Base-by-base conservation (phyloP, 805 yeast genomes). In the Cyberlindnera maritima region DNA sequence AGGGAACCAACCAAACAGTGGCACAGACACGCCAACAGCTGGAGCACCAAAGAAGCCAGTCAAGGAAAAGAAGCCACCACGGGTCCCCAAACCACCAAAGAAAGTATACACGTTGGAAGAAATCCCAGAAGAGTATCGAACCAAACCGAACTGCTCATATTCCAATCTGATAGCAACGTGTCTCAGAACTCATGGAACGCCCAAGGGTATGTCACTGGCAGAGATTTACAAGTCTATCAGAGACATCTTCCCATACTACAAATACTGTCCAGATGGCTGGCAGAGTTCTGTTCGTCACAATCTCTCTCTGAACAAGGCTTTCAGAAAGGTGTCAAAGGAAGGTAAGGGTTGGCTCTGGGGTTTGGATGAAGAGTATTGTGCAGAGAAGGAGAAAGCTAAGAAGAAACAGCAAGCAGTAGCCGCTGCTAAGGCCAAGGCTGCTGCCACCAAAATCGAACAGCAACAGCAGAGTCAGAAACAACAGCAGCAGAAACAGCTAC, bases 311-410 rank as follows among this genome's bases (percentile, higher is more conserved):
- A 90, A 90, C 67, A 89, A 88, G 67, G 83, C 92, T 7, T 94
- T 92, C 69, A 75, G 80, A 44, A 86, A 86, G 60, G 83, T 86
- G 14, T 81, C 89, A 33, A 84, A 85, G 50, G 94, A 87, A 57
- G 94, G 95, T n/a, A 86, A 86, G 63, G 96, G 96, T 47, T 91
- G 96, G 95, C 69, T 88, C 26, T 92, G 96, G 96, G 92, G 92
- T 3, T 70, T 94, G 34, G 96, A 94, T 67, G 96, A 89, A 50
- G 85, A 81, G 49, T 88, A 83, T 52, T 79, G 87, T 47, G 83
- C 83, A 18, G 97, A 90, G 57, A 80, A 87, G 65, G 97, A 91
- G 61, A 80, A 76, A 51, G 81, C 76, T 39, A 80, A 87, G 66
- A 79, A 80, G 63, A 79, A 79, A 43, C 85, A 81, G 62, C 79